Evolutionary conservation across 2,329 filamentous ascomycete species (phyloP).

Genomic region (Diaporthe sp.): DNA sequence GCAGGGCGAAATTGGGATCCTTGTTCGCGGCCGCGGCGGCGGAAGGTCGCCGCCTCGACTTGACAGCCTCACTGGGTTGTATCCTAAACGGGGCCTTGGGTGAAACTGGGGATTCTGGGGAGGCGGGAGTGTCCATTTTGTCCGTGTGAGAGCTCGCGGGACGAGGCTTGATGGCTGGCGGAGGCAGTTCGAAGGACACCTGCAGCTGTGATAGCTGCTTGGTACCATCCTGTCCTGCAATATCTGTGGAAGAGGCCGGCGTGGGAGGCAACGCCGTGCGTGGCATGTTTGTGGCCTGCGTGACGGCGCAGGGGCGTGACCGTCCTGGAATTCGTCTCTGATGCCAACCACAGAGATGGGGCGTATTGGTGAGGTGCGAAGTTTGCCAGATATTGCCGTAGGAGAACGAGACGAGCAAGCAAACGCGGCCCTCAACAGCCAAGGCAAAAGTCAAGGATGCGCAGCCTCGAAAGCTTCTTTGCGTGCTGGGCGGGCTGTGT

Average conservation of each 20-base stretch:
- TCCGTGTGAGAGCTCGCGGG: slow-evolving; percentile 44
- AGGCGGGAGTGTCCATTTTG: slow-evolving; percentile 33
- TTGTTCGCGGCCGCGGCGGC: slow-evolving; percentile 60
- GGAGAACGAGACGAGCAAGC: neutral
- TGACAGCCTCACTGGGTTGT: slow-evolving; percentile 64
- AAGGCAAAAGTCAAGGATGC: slow-evolving; percentile 8
- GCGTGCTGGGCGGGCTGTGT: slow-evolving; percentile 18
- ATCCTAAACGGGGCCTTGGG: slow-evolving; percentile 56
- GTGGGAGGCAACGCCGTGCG: slow-evolving; percentile 77
- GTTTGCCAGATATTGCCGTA: neutral
- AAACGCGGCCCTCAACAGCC: neutral
- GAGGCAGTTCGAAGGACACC: slow-evolving; percentile 80
- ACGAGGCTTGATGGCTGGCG: slow-evolving; percentile 75
- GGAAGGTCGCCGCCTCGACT: slow-evolving; percentile 66
- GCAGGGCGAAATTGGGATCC: slow-evolving; percentile 78
- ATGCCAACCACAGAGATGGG: neutral
- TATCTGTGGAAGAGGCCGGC: slow-evolving; percentile 84
- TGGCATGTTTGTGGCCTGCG: slow-evolving; percentile 66
- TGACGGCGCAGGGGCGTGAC: neutral
- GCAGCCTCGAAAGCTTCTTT: slow-evolving; percentile 20
- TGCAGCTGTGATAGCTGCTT: slow-evolving; percentile 72
- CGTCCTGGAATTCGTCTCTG: neutral
- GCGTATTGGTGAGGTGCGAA: neutral
- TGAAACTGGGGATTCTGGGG: slow-evolving; percentile 41
- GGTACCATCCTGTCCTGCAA: slow-evolving; percentile 78